These are phyloP conservation scores for Secale cereale DNA, from an alignment of 176 grass and related monocot species.

Conservation along the genomic window DNA sequence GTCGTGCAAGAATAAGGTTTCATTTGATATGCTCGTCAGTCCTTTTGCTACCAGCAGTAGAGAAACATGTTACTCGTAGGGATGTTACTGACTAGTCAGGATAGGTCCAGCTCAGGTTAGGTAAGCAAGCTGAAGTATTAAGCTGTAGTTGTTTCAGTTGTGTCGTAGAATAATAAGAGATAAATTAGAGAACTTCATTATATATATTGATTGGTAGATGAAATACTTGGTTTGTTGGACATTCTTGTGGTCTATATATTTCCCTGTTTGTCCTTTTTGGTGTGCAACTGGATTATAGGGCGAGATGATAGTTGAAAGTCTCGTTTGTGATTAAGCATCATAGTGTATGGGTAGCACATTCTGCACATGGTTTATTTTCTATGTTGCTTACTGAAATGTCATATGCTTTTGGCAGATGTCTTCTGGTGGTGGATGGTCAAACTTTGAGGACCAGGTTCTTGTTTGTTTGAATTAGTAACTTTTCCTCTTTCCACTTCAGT, in stretches of 20 bases:
- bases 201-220: neutral
- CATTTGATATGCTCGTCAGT: neutral
- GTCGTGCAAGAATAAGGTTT: neutral
- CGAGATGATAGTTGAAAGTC: neutral
- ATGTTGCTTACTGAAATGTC: slow-evolving; percentile 26
- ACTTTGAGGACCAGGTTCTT: slow-evolving; percentile 89
- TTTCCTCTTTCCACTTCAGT: neutral
- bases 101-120: slow-evolving; percentile 13
- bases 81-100: neutral
- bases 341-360: slow-evolving; percentile 4
- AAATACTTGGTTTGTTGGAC: neutral
- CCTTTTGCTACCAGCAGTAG: slow-evolving; percentile 1
- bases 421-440: slow-evolving; percentile 77
- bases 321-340: slow-evolving; percentile 6
- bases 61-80: slow-evolving; percentile 2
- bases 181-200: neutral
- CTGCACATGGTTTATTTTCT: neutral
- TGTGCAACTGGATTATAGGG: neutral
- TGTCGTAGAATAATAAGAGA: neutral
- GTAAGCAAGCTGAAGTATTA: slow-evolving; percentile 10
- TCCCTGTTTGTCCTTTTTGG: neutral
- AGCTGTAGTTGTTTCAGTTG: slow-evolving; percentile 18
- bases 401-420: slow-evolving; percentile 54
- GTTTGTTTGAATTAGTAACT: slow-evolving; percentile 22
- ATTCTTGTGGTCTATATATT: slow-evolving; percentile 7